phyloP scores from a whole-genome alignment of 129 eudicot genomes.

The Heracleum sosnowskyi region DNA sequence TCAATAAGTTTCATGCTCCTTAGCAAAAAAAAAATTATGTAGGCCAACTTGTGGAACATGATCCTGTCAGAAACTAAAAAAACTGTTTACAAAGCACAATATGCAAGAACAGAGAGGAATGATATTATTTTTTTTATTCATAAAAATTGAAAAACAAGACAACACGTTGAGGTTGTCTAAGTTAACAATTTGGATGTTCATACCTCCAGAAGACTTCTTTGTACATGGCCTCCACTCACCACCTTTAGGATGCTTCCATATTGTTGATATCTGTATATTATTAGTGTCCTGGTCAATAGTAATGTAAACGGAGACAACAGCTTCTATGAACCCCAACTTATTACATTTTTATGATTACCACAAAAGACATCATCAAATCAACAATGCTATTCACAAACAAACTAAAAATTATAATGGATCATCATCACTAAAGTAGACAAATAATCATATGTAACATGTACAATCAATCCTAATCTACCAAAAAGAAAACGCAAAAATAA shows the following conservation, averaged over 20 bases:
- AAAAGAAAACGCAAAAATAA: background rate
- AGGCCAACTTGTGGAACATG: background rate
- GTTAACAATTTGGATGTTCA: slow-evolving; percentile 5
- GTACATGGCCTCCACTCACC: slow-evolving; percentile 94
- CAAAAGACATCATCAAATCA: background rate
- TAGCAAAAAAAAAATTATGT: background rate
- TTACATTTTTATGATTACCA: background rate
- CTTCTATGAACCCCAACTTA: background rate
- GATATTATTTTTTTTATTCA: background rate
- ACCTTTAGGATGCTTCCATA: slow-evolving; percentile 85
- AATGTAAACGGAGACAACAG: slow-evolving; percentile 4
- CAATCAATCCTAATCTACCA: too few species aligned
- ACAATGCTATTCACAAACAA: background rate
- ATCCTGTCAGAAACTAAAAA: background rate
- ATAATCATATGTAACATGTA: too few species aligned
- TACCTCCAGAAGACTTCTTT: slow-evolving; percentile 64
- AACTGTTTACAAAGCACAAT: background rate
- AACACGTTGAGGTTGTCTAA: background rate
- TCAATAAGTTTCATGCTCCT: background rate
- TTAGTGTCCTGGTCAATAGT: slow-evolving; percentile 11
- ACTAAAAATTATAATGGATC: background rate
- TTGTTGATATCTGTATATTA: slow-evolving; percentile 62
- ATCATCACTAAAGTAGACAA: background rate
- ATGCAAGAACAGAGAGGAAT: background rate
- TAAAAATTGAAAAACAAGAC: background rate